phyloP scores from a whole-genome alignment of 1,284 basidiomycete species.

The Vanrija pseudolonga region DNA sequence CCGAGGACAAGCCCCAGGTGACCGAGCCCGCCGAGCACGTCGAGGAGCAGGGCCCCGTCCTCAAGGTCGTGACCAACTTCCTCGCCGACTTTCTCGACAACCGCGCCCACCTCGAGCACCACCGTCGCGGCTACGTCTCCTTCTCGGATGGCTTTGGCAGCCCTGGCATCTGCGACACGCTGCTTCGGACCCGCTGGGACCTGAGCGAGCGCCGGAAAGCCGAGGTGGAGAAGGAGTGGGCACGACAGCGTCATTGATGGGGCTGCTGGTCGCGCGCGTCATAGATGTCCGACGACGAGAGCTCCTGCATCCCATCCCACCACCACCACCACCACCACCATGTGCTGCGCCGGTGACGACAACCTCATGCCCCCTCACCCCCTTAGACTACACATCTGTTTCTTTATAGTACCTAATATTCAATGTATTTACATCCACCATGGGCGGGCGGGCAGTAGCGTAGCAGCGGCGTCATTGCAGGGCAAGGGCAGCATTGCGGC shows the following conservation, averaged over 20 bases:
- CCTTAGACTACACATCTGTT: no score
- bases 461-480: no score
- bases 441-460: no score
- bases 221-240: neutral
- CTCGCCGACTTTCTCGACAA: constrained; percentile 1
- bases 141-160: neutral
- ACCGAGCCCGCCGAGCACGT: neutral
- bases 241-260: neutral
- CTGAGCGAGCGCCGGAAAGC: neutral
- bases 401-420: no score
- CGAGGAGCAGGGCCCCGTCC: neutral
- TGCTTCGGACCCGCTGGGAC: neutral
- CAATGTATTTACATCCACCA: no score
- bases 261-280: no score
- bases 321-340: no score
- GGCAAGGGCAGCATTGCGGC: no score
- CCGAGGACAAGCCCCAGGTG: neutral
- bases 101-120: neutral
- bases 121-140: neutral
- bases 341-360: no score
- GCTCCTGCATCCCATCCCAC: no score
- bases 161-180: constrained; percentile 1
- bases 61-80: neutral
- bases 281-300: no score
- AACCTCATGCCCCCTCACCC: no score